Base-by-base conservation (phyloP, 345 rosid species). In the Gossypium arboreum region DNA sequence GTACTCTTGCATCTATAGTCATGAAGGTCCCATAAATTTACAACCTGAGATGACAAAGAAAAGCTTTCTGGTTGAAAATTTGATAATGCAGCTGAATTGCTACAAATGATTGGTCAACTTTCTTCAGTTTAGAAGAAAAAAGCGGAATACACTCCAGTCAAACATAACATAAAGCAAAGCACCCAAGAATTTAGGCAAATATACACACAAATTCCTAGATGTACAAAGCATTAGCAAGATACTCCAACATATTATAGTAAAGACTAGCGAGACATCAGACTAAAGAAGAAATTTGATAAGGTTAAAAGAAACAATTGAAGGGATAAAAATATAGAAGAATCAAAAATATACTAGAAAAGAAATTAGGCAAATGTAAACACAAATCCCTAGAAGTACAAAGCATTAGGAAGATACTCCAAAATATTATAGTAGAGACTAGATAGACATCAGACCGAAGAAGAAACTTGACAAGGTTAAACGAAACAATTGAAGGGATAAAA, bases 1-100 rank as follows among this genome's bases (percentile, higher is more conserved):
- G 96, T 93, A 82, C 78, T 85, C 85, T 86, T 90, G 84, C 86
- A 95, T 67, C 77, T 77, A 87, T 88, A 90, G 80, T 83, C 85
- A 84, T 47, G 88, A 73, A 95, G 97, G 87, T 91, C 94, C 99
- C 98, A 95, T 83, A 91, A 52, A 84, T 90, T 90, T 70, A 93
- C 98, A 79, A 95, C 99, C 98, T 93, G 84, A 66, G 73, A 84
- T 66, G 76, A 79, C 50, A 12, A 73, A 73, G 17, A 24, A 39
- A 62, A 41, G 45, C 51, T 41, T 59, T 71, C 51, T 10, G 56
- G 78, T 51, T 45, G 63, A 68, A 44, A 70, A 64, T 62, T 71
- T 60, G 55, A 27, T 22, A 41, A 58, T 61, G 59, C 44, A 73
- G 71, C 20, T 22, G 22, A 39, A 39, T 69, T 52, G 27, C 57